Percentiles rank a stretch among this genome's conserved stretches.
Conservation (phyloP, 352 stramenopile genomes). For the Globisporangium barbulae region DNA sequence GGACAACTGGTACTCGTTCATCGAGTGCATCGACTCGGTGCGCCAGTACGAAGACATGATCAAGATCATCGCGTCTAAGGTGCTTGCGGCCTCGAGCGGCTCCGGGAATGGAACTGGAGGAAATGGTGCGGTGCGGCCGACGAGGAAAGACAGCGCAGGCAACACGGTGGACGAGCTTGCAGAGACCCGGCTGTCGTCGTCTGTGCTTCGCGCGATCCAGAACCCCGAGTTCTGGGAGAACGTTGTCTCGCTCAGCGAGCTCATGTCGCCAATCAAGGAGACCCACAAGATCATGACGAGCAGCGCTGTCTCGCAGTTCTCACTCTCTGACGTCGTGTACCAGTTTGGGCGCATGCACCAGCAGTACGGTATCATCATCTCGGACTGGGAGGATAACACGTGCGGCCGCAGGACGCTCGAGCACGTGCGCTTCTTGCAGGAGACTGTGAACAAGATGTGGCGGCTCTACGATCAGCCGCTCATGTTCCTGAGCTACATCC, state of each 20-base stretch:
- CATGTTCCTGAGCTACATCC: slow-evolving; percentile 65
- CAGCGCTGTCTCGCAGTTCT: slow-evolving; percentile 35
- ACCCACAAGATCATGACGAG: slow-evolving; percentile 61
- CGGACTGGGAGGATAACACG: slow-evolving; percentile 65
- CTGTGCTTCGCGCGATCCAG: slow-evolving; percentile 54
- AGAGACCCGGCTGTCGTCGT: slow-evolving; percentile 33
- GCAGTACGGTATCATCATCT: slow-evolving; percentile 62
- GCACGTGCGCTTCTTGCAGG: slow-evolving; percentile 56
- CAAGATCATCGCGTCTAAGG: slow-evolving; percentile 73
- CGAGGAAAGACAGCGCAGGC: slow-evolving; percentile 42
- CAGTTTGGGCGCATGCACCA: slow-evolving; percentile 80
- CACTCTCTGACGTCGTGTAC: slow-evolving; percentile 68
- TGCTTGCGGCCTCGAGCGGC: slow-evolving; percentile 25
- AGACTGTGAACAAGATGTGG: slow-evolving; percentile 65
- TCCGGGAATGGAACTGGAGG: neutral
- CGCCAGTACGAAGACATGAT: slow-evolving; percentile 83
- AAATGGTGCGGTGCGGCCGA: slow-evolving; percentile 8
- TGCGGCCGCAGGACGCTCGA: slow-evolving; percentile 41
- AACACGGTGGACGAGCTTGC: slow-evolving; percentile 44
- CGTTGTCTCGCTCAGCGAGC: slow-evolving; percentile 64
- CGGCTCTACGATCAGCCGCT: slow-evolving; percentile 73
- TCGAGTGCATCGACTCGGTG: slow-evolving; percentile 76
- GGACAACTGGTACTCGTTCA: slow-evolving; percentile 71
- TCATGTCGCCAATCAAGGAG: slow-evolving; percentile 80
- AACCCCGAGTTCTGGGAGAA: slow-evolving; percentile 73